Evolutionary conservation across 1,284 basidiomycete species (phyloP).

Genomic region (Ustilago trichophora): DNA sequence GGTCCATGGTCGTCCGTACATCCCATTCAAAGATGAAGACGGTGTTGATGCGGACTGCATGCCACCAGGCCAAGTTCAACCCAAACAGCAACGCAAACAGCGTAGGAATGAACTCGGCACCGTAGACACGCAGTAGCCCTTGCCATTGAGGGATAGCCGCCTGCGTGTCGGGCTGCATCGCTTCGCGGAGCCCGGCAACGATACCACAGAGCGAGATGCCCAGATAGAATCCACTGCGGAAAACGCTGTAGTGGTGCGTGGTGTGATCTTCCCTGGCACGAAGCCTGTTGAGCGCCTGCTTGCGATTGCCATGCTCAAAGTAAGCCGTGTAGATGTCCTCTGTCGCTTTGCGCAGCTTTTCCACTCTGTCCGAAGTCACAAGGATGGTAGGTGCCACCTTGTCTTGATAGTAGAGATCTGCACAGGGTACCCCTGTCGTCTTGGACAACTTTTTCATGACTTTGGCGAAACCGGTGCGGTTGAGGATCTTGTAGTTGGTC

Average conservation of each 20-base stretch:
- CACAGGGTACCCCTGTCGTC: slow-evolving; percentile 74
- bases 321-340: slow-evolving; percentile 61
- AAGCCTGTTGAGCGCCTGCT: slow-evolving; percentile 78
- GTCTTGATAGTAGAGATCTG: slow-evolving; percentile 80
- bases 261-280: slow-evolving; percentile 70
- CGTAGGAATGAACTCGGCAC: slow-evolving; percentile 77
- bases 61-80: slow-evolving; percentile 82
- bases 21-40: slow-evolving; percentile 83
- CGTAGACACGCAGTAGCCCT: slow-evolving; percentile 82
- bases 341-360: slow-evolving; percentile 75
- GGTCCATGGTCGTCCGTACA: slow-evolving; percentile 78
- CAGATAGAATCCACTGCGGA: slow-evolving; percentile 74
- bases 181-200: slow-evolving; percentile 75
- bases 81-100: slow-evolving; percentile 81
- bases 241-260: slow-evolving; percentile 76
- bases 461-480: slow-evolving; percentile 89
- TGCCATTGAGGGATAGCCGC: slow-evolving; percentile 76
- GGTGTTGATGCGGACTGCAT: slow-evolving; percentile 81
- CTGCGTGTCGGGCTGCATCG: slow-evolving; percentile 73
- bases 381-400: slow-evolving; percentile 71
- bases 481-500: slow-evolving; percentile 77
- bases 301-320: slow-evolving; percentile 79
- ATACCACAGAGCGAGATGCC: slow-evolving; percentile 83
- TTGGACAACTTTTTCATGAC: slow-evolving; percentile 91
- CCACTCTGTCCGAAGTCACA: slow-evolving; percentile 72